Evolutionary conservation across 768 basidiomycete genomes (phyloP).

Genomic region (Cubamyces sp.): DNA sequence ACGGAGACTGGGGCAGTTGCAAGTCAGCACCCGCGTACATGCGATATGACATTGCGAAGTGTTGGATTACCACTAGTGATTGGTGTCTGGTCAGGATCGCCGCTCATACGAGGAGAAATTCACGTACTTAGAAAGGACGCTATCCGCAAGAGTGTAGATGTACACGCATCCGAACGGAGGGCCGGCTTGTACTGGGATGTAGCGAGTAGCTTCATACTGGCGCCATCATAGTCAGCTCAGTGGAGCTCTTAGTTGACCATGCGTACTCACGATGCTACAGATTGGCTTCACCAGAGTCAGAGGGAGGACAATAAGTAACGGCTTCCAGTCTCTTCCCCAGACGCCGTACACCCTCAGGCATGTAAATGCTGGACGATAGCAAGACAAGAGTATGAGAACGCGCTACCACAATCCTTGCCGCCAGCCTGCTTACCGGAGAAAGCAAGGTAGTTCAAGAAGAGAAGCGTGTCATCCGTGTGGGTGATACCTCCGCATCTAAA

Average conservation of each 20-base stretch:
- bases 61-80: background rate
- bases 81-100: background rate
- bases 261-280: conserved; percentile 17
- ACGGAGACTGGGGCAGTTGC: background rate
- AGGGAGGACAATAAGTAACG: conserved; percentile 15
- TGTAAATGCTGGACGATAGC: background rate
- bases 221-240: background rate
- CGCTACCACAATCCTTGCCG: no score
- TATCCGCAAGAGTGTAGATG: background rate
- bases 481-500: conserved; percentile 1
- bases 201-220: conserved; percentile 13
- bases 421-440: background rate
- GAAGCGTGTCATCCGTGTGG: background rate
- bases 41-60: background rate
- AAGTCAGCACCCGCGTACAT: background rate
- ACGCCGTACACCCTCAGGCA: conserved; percentile 24
- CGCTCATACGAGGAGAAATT: background rate
- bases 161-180: conserved; percentile 25
- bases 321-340: conserved; percentile 26
- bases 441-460: conserved; percentile 11
- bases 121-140: background rate
- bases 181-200: conserved; percentile 19
- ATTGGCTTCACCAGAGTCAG: conserved; percentile 15
- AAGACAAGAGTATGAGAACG: no score
- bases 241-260: background rate